A percentile compares a stretch with the other conserved stretches of the same genome.
Evolutionary conservation across 306 rosid genomes (phyloP).

Genomic region (Medicago ruthenica): DNA sequence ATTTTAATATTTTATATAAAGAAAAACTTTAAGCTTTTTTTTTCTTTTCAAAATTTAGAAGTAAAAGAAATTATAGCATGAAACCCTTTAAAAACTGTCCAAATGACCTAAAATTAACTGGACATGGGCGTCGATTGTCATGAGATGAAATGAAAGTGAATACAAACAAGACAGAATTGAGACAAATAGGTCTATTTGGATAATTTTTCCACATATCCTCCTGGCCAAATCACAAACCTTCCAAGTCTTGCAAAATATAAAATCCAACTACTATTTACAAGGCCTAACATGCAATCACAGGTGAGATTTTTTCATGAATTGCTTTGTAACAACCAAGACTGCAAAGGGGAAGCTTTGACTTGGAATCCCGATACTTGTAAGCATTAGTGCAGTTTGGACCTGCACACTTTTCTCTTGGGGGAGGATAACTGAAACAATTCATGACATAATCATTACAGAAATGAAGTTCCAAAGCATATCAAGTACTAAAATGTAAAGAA

Average conservation of each 20-base stretch:
- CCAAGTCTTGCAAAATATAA: neutral
- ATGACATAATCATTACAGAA: conserved; percentile 10
- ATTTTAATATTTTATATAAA: no score
- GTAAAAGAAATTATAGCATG: no score
- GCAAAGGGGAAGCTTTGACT: conserved; percentile 69
- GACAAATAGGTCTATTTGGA: neutral
- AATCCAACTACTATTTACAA: conserved; percentile 10
- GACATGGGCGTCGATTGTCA: neutral
- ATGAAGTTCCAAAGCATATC: conserved; percentile 14
- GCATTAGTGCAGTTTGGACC: conserved; percentile 63
- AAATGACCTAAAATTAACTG: no score
- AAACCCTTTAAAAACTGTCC: no score
- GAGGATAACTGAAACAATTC: conserved; percentile 62
- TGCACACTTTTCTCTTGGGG: conserved; percentile 65
- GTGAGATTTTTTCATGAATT: conserved; percentile 46
- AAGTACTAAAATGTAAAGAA: neutral
- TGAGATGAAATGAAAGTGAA: neutral
- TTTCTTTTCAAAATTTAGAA: no score
- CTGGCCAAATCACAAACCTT: neutral
- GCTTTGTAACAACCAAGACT: conserved; percentile 69
- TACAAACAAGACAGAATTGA: neutral
- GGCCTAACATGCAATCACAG: conserved; percentile 43
- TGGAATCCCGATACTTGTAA: conserved; percentile 72
- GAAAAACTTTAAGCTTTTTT: no score
- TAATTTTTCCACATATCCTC: neutral